Evolutionary conservation across 177 flowering plant species (phyloP), one percentile per base, ranked within the genome.

Genomic region (Vitis hybrid): DNA sequence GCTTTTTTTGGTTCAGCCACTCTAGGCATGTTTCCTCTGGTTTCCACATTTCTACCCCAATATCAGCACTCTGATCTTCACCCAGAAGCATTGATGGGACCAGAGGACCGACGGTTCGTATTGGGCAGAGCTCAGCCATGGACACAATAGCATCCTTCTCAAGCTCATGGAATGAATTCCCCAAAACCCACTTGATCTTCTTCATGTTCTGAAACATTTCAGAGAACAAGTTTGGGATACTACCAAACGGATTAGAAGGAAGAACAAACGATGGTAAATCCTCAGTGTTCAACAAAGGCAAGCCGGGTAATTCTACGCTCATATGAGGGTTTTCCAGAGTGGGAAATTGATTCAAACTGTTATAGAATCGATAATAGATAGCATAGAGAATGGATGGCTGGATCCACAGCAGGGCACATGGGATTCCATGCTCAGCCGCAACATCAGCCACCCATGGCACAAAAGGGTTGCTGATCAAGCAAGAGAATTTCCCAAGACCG

Each of bases 361-460:
- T 80, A 68, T 62, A 78, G 65, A 72, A 85, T n/a, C 72, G 72
- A 51, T 80, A 78, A 64, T 85, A 85, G 32, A 81, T 73, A 32
- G 78, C 58, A 48, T 51, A 85, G 39, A 81, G 70, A 3, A 83
- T 56, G 59, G 78, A 80, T 1, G 88, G 82, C 58, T 85, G 86
- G 17, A 85, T 80, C 88, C 86, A 85, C 6, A 81, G 77, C 75
- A 83, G 21, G 59, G 84, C 83, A 30, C 77, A 77, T 1, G 88
- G 88, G 60, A 85, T 70, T 3, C 50, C 56, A 8, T 45, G 79
- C 49, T 78, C 68, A 2, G 56, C 68, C 2, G 85, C 86, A 2
- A 81, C 83, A 56, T 72, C 81, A 9, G 72, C 74, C 0, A 70
- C 85, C 85, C 85, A 85, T 2, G 86, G 82, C n/a, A 85, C 75